Percentiles rank a stretch among this genome's conserved stretches.
Conservation (phyloP, 805 yeast genomes). For the Myxozyma mucilagina region DNA sequence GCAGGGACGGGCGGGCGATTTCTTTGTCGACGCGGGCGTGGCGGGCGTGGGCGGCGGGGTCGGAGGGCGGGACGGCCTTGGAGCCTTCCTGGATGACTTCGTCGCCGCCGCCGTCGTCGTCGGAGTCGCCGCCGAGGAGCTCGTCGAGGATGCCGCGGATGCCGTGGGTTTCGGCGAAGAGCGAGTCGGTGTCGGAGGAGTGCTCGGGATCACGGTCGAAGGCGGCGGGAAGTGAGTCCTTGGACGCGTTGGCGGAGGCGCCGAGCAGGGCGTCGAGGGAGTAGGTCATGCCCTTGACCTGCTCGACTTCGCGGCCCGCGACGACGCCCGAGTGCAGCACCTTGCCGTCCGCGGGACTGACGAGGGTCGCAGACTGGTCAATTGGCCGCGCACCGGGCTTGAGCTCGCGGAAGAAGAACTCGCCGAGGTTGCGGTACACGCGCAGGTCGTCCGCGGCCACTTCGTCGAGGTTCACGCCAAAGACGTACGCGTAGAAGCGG, state of each 20-base stretch:
- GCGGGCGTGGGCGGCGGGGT: constrained; percentile 13
- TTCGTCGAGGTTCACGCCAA: constrained; percentile 88
- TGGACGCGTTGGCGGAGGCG: constrained; percentile 31
- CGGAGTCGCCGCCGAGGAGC: constrained; percentile 51
- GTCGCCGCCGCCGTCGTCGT: constrained; percentile 54
- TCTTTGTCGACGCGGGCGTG: constrained; percentile 16
- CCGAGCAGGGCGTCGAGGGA: constrained; percentile 88
- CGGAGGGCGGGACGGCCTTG: constrained; percentile 44
- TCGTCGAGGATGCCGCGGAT: constrained; percentile 70
- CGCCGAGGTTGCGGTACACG: constrained; percentile 77
- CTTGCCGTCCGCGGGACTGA: constrained; percentile 92
- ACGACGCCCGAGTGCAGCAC: constrained; percentile 81
- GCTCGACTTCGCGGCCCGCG: constrained; percentile 76
- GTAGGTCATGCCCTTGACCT: constrained; percentile 94
- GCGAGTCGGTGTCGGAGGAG: constrained; percentile 53
- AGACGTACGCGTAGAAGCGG: constrained; percentile 69
- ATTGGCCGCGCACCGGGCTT: constrained; percentile 79
- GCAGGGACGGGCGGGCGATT: constrained; percentile 28
- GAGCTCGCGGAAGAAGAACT: constrained; percentile 84
- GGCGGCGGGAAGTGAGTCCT: constrained; percentile 40
- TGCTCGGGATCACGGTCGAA: constrained; percentile 44
- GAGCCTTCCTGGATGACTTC: constrained; percentile 63
- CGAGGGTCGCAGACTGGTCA: constrained; percentile 61
- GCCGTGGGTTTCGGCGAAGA: constrained; percentile 77
- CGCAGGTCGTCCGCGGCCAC: constrained; percentile 79